phyloP scores from a whole-genome alignment of 148 eudicot species.

The Heliamphora exappendiculata region DNA sequence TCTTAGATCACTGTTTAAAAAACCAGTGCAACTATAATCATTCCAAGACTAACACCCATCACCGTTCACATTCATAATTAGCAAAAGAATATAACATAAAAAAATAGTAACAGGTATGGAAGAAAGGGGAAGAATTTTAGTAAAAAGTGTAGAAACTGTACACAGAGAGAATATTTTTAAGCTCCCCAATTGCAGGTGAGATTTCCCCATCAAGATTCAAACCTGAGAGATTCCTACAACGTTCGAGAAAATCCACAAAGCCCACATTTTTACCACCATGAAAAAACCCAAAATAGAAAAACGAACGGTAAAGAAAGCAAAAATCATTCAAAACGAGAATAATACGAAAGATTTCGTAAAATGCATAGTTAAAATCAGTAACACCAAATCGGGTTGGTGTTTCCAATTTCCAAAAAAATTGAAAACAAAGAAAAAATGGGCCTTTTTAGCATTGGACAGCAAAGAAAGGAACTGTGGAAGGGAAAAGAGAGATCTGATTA shows the following conservation, averaged over 20 bases:
- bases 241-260: conserved; percentile 16
- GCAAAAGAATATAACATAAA: background rate
- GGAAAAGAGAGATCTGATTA: conserved; percentile 28
- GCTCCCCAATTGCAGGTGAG: conserved; percentile 83
- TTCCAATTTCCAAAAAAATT: background rate
- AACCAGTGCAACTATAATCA: background rate
- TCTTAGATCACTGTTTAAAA: conserved; percentile 67
- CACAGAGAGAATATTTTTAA: conserved; percentile 64
- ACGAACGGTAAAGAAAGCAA: background rate
- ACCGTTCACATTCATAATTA: background rate
- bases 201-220: conserved; percentile 95
- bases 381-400: too few relatives aligned
- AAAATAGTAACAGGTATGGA: background rate
- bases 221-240: conserved; percentile 72
- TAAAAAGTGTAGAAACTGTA: conserved; percentile 18
- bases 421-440: background rate
- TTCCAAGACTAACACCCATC: background rate
- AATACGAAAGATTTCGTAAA: background rate
- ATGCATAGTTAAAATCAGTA: background rate
- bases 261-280: conserved; percentile 6
- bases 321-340: background rate
- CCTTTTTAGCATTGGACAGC: too few relatives aligned
- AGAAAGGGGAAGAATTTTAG: background rate
- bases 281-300: background rate
- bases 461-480: background rate